Base-by-base conservation (phyloP, 768 basidiomycete species). In the Crepidotus variabilis region DNA sequence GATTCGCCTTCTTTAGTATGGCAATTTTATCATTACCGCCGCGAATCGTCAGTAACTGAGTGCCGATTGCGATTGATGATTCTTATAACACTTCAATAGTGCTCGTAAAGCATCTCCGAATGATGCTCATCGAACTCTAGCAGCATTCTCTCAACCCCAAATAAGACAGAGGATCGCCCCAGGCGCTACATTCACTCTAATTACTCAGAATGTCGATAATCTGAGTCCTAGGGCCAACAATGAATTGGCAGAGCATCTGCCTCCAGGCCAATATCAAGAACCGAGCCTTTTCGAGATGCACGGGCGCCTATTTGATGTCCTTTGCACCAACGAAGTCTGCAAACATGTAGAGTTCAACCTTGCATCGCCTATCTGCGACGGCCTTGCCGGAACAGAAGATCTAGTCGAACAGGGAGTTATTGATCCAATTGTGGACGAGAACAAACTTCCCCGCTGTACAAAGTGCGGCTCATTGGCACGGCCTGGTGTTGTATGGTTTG, bases 1-100 rank as follows among this genome's bases (percentile, higher is more conserved):
- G 59, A 69, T 20, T 71, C 81, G 52, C 84, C 82, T 0, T 77
- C 75, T 14, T 67, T 75, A 2, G 78, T 81, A 2, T 85, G 84
- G 85, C 81, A 86, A 60, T 86, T 86, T 62, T 87, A 85, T 60
- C 85, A 86, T 59, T 80, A 82, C 55, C 71, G 85, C n/a, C 71
- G 84, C 53, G 76, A 78, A 68, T 72, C 63, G 82, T 82, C 59
- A 24, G 71, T 69, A 35, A n/a, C n/a, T n/a, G n/a, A n/a, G 52
- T 23, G 20, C 18, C 10, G n/a, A 39, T 18, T 35, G 32, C 21
- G 34, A 39, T 33, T 35, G 21, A 22, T 20, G 16, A 48, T 52
- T 39, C 33, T 23, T 11, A 50, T 32, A 33, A 50, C 50, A 35
- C 55, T 55, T n/a, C 52, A n/a, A n/a, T n/a, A 86, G 83, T 51